These are phyloP conservation scores for Cytauxzoon felis DNA, from an alignment of 169 alveolate species.

Conservation along the genomic window DNA sequence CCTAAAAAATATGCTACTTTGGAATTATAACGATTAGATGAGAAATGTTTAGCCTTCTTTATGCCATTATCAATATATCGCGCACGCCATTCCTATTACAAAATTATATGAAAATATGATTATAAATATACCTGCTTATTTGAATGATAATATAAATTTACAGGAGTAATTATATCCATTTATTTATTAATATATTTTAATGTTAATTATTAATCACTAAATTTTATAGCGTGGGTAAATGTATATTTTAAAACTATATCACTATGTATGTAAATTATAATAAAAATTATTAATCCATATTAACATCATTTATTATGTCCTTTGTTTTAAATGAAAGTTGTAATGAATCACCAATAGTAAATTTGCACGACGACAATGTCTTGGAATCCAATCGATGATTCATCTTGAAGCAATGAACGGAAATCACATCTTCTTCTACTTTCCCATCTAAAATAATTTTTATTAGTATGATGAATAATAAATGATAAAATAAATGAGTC, in stretches of 20 bases:
- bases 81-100: slow-evolving; percentile 58
- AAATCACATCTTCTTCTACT: background rate
- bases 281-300: too few species aligned
- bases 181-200: too few species aligned
- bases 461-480: too few species aligned
- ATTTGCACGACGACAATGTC: slow-evolving; percentile 5
- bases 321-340: slow-evolving; percentile 10
- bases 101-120: background rate
- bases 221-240: too few species aligned
- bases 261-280: too few species aligned
- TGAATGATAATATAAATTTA: too few species aligned
- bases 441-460: background rate
- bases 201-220: too few species aligned
- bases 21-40: slow-evolving; percentile 45
- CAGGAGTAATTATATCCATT: background rate
- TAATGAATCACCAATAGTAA: background rate
- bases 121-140: too few species aligned
- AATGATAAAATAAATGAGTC: too few species aligned
- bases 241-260: too few species aligned
- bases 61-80: slow-evolving; percentile 54
- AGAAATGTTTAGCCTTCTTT: slow-evolving; percentile 58
- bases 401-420: background rate
- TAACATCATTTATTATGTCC: too few species aligned
- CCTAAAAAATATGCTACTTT: slow-evolving; percentile 44
- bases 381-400: slow-evolving; percentile 1